Evolutionary conservation across 768 basidiomycete genomes (phyloP).

Genomic region (Collybia mongolica): DNA sequence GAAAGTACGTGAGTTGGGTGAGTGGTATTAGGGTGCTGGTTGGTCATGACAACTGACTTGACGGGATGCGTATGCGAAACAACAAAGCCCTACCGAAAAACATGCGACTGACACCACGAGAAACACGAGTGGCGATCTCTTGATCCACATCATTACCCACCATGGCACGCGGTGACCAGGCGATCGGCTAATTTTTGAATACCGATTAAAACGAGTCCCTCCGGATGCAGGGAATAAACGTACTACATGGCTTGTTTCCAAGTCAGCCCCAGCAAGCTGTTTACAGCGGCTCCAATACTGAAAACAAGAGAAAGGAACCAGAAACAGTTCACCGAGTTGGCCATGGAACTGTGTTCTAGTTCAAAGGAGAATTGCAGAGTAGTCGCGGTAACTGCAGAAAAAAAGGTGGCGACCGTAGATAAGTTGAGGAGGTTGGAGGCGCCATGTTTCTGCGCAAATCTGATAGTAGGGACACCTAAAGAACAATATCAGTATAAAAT

Average conservation of each 20-base stretch:
- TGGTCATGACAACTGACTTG: constrained; percentile 43
- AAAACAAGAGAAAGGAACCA: constrained; percentile 79
- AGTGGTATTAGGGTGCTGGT: background rate
- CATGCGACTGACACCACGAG: constrained; percentile 82
- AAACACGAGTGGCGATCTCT: constrained; percentile 79
- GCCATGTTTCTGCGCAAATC: constrained; percentile 73
- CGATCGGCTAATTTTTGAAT: constrained; percentile 49
- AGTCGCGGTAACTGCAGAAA: constrained; percentile 73
- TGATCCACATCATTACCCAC: constrained; percentile 89
- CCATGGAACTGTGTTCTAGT: constrained; percentile 28
- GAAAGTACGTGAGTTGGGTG: constrained; percentile 1
- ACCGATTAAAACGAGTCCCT: constrained; percentile 6
- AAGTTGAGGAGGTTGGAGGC: constrained; percentile 69
- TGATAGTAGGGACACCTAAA: constrained; percentile 71
- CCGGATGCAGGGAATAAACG: constrained; percentile 24
- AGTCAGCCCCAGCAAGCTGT: constrained; percentile 71
- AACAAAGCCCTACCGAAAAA: constrained; percentile 76
- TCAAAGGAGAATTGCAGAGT: constrained; percentile 68
- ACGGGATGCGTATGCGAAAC: constrained; percentile 72
- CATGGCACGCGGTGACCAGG: constrained; percentile 76
- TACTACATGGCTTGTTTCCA: constrained; percentile 87
- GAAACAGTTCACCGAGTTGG: constrained; percentile 63
- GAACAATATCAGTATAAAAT: background rate
- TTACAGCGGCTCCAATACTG: constrained; percentile 75
- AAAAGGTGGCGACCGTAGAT: constrained; percentile 77